These are phyloP conservation scores for Solanum medicagineum DNA, from an alignment of 257 asterid species.

Conservation along the genomic window DNA sequence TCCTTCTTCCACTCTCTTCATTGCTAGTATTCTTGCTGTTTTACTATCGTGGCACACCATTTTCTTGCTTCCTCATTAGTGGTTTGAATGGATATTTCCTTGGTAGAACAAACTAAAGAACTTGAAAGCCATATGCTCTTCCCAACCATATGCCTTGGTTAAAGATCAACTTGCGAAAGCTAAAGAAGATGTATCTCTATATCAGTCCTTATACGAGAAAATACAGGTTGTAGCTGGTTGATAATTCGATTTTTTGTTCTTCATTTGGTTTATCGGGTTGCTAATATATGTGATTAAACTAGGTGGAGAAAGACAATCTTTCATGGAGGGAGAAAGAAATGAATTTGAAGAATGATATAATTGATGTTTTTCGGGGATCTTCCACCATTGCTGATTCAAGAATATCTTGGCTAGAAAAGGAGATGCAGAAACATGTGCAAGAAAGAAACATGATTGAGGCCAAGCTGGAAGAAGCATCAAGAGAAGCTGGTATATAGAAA, in stretches of 20 bases:
- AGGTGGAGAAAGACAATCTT: slow-evolving; percentile 83
- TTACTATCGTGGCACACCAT: not conserved
- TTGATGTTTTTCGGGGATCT: slow-evolving; percentile 65
- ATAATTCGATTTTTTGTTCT: slow-evolving; percentile 11
- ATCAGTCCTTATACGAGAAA: slow-evolving; percentile 74
- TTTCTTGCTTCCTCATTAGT: not conserved
- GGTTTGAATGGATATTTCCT: slow-evolving; percentile 8
- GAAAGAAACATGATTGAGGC: slow-evolving; percentile 41
- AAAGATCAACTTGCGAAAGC: slow-evolving; percentile 75
- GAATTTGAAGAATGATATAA: slow-evolving; percentile 62
- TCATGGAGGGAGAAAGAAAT: slow-evolving; percentile 81
- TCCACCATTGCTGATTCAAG: slow-evolving; percentile 64
- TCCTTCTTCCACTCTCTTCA: not conserved
- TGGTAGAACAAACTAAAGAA: slow-evolving; percentile 73
- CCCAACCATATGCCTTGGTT: slow-evolving; percentile 56
- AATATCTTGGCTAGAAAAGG: slow-evolving; percentile 56
- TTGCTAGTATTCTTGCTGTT: not conserved
- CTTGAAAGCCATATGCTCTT: slow-evolving; percentile 53
- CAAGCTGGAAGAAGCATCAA: slow-evolving; percentile 67
- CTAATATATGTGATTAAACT: not conserved
- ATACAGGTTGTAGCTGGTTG: slow-evolving; percentile 67
- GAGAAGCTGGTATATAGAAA: slow-evolving; percentile 56
- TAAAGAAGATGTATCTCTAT: slow-evolving; percentile 53
- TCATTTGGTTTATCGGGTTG: not conserved
- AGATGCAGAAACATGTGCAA: slow-evolving; percentile 41